Base-by-base conservation (phyloP, 352 stramenopile species). In the Phytophthora litchii region DNA sequence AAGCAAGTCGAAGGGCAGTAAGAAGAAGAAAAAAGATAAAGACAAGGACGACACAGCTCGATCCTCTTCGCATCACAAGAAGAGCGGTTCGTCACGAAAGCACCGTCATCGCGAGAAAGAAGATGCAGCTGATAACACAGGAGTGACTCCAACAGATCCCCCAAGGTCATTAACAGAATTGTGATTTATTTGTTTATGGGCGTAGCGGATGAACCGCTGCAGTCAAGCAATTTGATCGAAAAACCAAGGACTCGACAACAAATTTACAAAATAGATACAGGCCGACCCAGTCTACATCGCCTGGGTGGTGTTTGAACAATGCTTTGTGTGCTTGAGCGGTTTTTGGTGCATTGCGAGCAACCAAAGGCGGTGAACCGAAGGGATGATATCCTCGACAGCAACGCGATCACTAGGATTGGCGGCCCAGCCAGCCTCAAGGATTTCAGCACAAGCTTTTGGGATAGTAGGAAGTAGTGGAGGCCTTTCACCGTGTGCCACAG, bases 341-440 rank as follows among this genome's bases (percentile, higher is more conserved):
- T 91, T 91, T 60, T 91, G 82, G 38, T 94, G 84, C 20, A 88
- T 70, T 37, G 82, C 89, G 12, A 88, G 70, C 23, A 92, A 56
- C 83, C 84, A 94, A 29, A 94, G 67, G 17, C 82, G 72, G 44
- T 92, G 83, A 19, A 95, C 83, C 42, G 79, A 81, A 14, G 83
- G 67, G 21, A 93, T 88, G 32, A 95, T 87, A 20, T 91, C 80
- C 21, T 88, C 80, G 0, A 90, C 79, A 4, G 82, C 73, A 21
- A 91, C 71, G n/a, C 86, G 81, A 17, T 95, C 77, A n/a, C 63
- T 62, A 11, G 86, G 80, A 38, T 91, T 90, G 0, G 83, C 66
- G 3, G 75, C 67, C 86, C 86, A 95, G 3, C 83, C 86, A 38
- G 74, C 73, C 32, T 86, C 77, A 25, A 95, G 72, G 41, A 95